Percentiles rank a stretch among this genome's conserved stretches.
phyloP scores from a whole-genome alignment of 163 green algal species.

The Chlorella variabilis region DNA sequence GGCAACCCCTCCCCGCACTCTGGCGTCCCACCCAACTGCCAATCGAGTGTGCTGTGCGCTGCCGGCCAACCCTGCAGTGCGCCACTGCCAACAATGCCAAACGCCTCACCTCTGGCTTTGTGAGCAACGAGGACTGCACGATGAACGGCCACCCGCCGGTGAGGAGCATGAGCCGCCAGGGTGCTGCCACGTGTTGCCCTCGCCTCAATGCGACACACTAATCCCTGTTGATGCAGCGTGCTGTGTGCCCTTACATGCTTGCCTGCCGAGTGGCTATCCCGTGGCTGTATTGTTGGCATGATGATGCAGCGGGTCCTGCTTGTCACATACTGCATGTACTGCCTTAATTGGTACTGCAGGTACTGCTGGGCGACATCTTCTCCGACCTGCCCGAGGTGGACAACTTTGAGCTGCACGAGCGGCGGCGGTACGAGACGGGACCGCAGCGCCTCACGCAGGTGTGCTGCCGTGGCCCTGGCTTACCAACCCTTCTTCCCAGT shows the following conservation, averaged over 20 bases:
- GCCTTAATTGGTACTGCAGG: constrained; percentile 34
- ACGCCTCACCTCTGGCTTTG: constrained; percentile 21
- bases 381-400: constrained; percentile 64
- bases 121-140: background rate
- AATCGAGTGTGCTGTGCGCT: no score
- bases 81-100: background rate
- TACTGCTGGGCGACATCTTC: constrained; percentile 71
- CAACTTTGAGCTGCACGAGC: constrained; percentile 68
- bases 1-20: no score
- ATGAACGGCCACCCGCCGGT: background rate
- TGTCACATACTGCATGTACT: no score
- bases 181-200: background rate
- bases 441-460: constrained; percentile 48
- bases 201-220: no score
- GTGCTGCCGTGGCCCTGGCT: no score
- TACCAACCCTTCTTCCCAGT: no score
- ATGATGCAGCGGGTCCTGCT: no score
- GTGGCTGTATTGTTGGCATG: no score
- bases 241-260: no score
- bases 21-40: no score
- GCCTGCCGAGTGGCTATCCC: no score
- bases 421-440: constrained; percentile 40
- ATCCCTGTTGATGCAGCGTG: no score
- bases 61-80: background rate
- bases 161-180: background rate